These are phyloP conservation scores for Orychophragmus violaceus DNA, from an alignment of 345 rosid genomes.

Conservation along the genomic window DNA sequence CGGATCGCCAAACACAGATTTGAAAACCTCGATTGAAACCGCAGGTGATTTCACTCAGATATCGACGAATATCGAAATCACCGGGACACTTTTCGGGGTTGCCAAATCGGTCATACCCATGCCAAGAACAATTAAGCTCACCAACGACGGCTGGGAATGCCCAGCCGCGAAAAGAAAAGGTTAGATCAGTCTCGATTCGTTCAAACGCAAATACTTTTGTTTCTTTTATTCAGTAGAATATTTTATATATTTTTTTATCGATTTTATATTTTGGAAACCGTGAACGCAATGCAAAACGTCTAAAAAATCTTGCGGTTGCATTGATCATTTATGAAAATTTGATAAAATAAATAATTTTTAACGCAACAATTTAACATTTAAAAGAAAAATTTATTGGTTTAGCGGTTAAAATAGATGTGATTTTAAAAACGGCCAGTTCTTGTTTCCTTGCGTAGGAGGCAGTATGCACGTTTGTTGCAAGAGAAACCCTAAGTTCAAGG, in stretches of 20 bases:
- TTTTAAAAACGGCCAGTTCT: neutral
- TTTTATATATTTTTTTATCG: neutral
- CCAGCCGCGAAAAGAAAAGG: constrained; percentile 48
- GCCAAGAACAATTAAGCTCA: constrained; percentile 62
- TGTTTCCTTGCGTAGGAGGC: constrained; percentile 38
- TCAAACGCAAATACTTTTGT: neutral
- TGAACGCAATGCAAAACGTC: neutral
- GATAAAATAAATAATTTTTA: neutral
- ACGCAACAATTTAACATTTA: too few relatives aligned
- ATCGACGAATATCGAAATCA: constrained; percentile 44
- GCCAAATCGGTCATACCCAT: constrained; percentile 46
- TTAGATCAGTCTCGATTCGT: constrained; percentile 19
- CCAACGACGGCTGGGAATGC: constrained; percentile 58
- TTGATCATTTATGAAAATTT: neutral
- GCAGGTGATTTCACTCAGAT: constrained; percentile 79
- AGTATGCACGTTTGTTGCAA: constrained; percentile 66
- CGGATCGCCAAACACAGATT: constrained; percentile 50
- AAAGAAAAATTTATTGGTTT: too few relatives aligned
- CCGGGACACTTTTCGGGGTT: constrained; percentile 75
- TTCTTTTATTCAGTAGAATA: neutral
- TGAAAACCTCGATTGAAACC: constrained; percentile 71
- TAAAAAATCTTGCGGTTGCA: neutral
- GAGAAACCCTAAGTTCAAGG: constrained; percentile 57
- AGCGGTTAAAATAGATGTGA: neutral
- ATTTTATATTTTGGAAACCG: neutral